These are phyloP conservation scores for Populus simonii DNA, from an alignment of 345 rosid genomes.

Conservation along the genomic window DNA sequence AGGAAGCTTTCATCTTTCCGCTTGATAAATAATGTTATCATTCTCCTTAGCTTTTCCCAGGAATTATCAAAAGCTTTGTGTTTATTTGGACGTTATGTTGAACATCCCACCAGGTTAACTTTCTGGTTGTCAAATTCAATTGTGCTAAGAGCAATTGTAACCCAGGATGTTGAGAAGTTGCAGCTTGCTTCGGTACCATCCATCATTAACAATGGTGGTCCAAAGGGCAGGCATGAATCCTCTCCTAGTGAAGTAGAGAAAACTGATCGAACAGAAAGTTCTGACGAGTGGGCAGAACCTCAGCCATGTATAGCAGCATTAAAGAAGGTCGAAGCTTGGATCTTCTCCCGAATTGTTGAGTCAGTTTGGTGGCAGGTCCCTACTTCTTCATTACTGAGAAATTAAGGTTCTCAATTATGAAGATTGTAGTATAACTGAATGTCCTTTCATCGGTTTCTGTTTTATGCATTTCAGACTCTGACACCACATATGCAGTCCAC, in stretches of 20 bases:
- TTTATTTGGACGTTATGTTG: not conserved
- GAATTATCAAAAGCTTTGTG: constrained; percentile 6
- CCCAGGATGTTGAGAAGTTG: constrained; percentile 41
- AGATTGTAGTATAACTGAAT: not conserved
- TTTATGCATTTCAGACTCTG: constrained; percentile 51
- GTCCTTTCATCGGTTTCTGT: constrained; percentile 8
- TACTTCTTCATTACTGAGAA: constrained; percentile 6
- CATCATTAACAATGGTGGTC: constrained; percentile 1
- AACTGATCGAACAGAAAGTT: constrained; percentile 5
- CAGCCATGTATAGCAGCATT: constrained; percentile 51
- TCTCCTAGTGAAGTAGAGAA: constrained; percentile 15
- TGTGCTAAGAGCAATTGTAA: constrained; percentile 62
- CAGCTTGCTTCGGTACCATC: constrained; percentile 13
- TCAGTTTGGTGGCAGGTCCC: constrained; percentile 98
- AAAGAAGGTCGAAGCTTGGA: constrained; percentile 88
- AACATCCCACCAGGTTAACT: constrained; percentile 54
- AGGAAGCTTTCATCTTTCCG: not conserved
- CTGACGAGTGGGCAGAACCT: constrained; percentile 70
- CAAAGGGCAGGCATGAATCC: constrained; percentile 7
- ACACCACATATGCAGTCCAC: constrained; percentile 85
- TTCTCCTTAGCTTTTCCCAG: not conserved
- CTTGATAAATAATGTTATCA: not conserved
- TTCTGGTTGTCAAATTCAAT: constrained; percentile 92
- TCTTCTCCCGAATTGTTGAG: constrained; percentile 74
- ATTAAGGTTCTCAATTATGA: not conserved